Conservation (phyloP, 2,329 filamentous ascomycete species). For the Botrytis cinerea region DNA sequence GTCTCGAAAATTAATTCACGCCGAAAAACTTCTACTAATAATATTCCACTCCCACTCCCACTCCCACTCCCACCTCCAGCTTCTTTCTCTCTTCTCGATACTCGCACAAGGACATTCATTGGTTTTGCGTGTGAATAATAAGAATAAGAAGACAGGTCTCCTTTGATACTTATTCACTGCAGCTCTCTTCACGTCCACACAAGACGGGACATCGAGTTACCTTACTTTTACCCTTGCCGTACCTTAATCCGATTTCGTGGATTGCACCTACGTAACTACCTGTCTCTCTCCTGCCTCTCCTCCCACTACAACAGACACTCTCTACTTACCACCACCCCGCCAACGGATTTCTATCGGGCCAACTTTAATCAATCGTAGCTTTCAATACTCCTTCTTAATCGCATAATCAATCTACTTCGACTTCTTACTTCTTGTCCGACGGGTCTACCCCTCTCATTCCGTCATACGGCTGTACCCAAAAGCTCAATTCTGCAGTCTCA, state of each 20-base stretch:
- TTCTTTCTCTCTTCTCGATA: neutral
- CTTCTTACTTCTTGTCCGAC: neutral
- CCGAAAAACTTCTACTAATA: neutral
- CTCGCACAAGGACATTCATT: neutral
- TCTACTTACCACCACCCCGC: neutral
- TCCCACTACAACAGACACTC: neutral
- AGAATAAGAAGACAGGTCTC: neutral
- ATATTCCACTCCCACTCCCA: too few relatives aligned
- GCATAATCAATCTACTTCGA: slow-evolving; percentile 1
- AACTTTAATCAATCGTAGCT: neutral
- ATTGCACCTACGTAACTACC: slow-evolving; percentile 6
- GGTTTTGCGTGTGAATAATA: neutral
- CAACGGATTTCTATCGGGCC: neutral
- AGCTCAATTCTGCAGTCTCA: neutral
- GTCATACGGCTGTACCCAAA: neutral
- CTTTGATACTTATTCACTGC: neutral
- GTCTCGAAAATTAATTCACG: neutral
- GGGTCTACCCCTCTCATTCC: slow-evolving; percentile 1
- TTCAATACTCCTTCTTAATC: slow-evolving; percentile 4
- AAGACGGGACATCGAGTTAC: neutral
- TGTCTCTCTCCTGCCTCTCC: neutral
- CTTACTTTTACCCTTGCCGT: neutral
- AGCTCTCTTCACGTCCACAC: neutral
- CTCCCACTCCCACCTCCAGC: neutral
- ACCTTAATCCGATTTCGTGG: neutral